Percentiles rank a stretch among this genome's conserved stretches.
Evolutionary conservation across 2,329 filamentous ascomycete species (phyloP).

Genomic region (Sarocladiaceae sp.): DNA sequence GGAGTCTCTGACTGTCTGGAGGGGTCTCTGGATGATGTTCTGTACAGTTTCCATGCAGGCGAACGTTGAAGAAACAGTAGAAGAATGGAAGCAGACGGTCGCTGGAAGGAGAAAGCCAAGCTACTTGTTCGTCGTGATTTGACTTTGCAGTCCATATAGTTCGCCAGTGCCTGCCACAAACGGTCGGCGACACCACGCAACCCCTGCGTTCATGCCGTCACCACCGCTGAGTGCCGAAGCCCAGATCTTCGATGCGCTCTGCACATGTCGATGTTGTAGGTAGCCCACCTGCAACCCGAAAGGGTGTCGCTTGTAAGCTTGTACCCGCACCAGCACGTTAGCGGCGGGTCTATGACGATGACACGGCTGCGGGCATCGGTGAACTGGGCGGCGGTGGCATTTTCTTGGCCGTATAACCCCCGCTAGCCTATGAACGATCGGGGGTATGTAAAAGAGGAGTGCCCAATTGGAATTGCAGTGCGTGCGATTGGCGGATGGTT

Average conservation of each 20-base stretch:
- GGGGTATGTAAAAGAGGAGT: too few species aligned
- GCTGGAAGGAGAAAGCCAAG: too few species aligned
- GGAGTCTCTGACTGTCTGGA: not conserved
- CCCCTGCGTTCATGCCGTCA: not conserved
- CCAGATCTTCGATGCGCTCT: not conserved
- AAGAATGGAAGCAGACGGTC: too few species aligned
- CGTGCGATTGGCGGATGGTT: too few species aligned
- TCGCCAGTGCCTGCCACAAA: too few species aligned
- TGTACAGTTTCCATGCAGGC: conserved; percentile 1
- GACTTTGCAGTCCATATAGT: too few species aligned
- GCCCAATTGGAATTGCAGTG: too few species aligned
- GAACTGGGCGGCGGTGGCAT: too few species aligned
- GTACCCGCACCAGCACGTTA: not conserved
- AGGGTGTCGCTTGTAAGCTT: not conserved
- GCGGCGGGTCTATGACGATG: not conserved
- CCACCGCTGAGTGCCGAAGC: not conserved
- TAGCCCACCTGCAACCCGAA: not conserved
- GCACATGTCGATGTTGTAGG: not conserved
- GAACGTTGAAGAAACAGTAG: not conserved
- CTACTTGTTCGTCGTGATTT: too few species aligned
- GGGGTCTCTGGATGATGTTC: conserved; percentile 1
- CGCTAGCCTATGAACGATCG: too few species aligned
- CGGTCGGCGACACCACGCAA: too few species aligned
- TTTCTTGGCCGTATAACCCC: too few species aligned
- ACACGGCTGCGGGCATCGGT: not conserved